phyloP scores from a whole-genome alignment of 2,329 filamentous ascomycete species.

The Huntiella omanensis region DNA sequence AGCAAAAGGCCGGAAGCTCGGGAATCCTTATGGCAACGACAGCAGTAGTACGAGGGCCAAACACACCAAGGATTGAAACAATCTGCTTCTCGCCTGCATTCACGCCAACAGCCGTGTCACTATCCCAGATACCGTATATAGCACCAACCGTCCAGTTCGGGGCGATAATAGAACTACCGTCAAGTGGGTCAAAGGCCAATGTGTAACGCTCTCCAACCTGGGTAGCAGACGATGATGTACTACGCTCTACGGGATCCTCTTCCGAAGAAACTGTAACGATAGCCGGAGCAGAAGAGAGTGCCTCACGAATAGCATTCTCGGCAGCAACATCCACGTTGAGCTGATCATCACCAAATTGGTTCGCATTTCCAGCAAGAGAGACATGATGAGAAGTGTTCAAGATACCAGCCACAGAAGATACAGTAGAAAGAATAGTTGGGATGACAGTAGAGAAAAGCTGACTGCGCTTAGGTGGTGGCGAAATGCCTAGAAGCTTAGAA shows the following conservation, averaged over 20 bases:
- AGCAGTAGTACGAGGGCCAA: slow-evolving; percentile 35
- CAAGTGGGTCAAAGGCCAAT: slow-evolving; percentile 43
- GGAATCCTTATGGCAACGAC: slow-evolving; percentile 34
- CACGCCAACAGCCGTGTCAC: slow-evolving; percentile 24
- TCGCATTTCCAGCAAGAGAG: slow-evolving; percentile 19
- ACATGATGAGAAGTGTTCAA: slow-evolving; percentile 28
- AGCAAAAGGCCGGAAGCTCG: slow-evolving; percentile 21
- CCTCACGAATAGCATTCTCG: slow-evolving; percentile 28
- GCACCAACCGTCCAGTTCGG: slow-evolving; percentile 40
- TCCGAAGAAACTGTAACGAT: slow-evolving; percentile 37
- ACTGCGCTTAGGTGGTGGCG: slow-evolving; percentile 14
- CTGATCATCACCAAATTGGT: slow-evolving; percentile 40
- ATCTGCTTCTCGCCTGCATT: slow-evolving; percentile 24
- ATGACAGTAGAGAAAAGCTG: slow-evolving; percentile 27
- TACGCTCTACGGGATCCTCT: slow-evolving; percentile 36
- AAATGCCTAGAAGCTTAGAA: slow-evolving; percentile 13
- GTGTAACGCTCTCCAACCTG: slow-evolving; percentile 28
- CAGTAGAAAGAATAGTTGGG: slow-evolving; percentile 26
- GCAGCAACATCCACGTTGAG: slow-evolving; percentile 37
- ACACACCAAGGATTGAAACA: slow-evolving; percentile 32
- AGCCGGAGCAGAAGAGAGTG: slow-evolving; percentile 21
- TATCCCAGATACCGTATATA: slow-evolving; percentile 41
- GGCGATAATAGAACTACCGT: slow-evolving; percentile 41
- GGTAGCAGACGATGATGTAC: slow-evolving; percentile 12
- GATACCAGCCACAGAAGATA: slow-evolving; percentile 25